phyloP scores from a whole-genome alignment of 2,329 filamentous ascomycete genomes.

The Rhinocladiella similis region DNA sequence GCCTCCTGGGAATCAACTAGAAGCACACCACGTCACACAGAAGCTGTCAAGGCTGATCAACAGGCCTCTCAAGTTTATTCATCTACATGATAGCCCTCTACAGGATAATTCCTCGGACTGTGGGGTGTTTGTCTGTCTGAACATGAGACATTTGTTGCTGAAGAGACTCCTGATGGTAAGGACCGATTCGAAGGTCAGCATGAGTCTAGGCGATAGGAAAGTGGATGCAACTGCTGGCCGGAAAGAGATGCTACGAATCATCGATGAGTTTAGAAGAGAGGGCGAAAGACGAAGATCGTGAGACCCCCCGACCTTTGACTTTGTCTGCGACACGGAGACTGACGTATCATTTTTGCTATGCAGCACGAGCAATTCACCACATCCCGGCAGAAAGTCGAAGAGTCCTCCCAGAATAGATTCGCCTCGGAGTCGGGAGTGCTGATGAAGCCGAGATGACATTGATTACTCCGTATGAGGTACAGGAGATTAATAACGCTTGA shows the following conservation, averaged over 20 bases:
- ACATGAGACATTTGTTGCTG: slow-evolving; percentile 91
- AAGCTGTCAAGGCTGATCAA: slow-evolving; percentile 71
- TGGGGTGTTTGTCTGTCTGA: slow-evolving; percentile 90
- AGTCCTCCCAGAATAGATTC: slow-evolving; percentile 33
- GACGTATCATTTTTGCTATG: background rate
- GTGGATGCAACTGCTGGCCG: slow-evolving; percentile 78
- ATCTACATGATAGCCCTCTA: slow-evolving; percentile 81
- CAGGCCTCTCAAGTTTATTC: slow-evolving; percentile 68
- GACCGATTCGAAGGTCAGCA: slow-evolving; percentile 81
- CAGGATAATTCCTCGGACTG: slow-evolving; percentile 94
- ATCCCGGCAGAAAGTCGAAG: slow-evolving; percentile 27
- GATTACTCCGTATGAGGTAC: background rate
- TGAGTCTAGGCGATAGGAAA: slow-evolving; percentile 85
- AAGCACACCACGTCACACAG: slow-evolving; percentile 68
- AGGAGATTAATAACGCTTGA: background rate
- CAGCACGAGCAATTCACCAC: slow-evolving; percentile 28
- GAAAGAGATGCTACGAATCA: slow-evolving; percentile 88
- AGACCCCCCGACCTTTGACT: slow-evolving; percentile 35
- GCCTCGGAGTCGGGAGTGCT: slow-evolving; percentile 7
- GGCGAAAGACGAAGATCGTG: slow-evolving; percentile 80
- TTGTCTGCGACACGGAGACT: slow-evolving; percentile 3
- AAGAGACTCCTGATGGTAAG: slow-evolving; percentile 78
- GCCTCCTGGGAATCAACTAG: slow-evolving; percentile 69
- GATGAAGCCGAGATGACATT: background rate
- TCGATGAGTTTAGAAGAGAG: slow-evolving; percentile 83